phyloP scores from a whole-genome alignment of 2,329 filamentous ascomycete genomes.

The Penicillium sp. region DNA sequence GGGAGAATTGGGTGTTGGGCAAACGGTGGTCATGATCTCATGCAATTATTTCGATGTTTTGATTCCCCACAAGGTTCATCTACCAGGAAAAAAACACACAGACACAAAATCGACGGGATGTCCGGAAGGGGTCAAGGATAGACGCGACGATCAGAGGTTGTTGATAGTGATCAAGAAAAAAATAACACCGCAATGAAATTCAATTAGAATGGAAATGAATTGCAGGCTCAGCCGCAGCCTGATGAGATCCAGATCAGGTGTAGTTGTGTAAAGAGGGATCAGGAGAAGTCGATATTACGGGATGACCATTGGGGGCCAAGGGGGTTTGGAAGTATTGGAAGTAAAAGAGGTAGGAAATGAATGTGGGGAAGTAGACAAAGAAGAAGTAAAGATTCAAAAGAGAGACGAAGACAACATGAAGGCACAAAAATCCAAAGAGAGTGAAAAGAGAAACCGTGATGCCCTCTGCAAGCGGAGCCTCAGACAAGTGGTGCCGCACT shows the following conservation, averaged over 20 bases:
- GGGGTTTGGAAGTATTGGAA: background rate
- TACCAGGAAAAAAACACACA: slow-evolving; percentile 6
- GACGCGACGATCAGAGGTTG: slow-evolving; percentile 16
- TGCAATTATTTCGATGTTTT: slow-evolving; percentile 20
- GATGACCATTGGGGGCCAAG: background rate
- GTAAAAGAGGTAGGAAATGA: slow-evolving; percentile 16
- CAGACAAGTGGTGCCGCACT: slow-evolving; percentile 20
- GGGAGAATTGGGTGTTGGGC: slow-evolving; percentile 63
- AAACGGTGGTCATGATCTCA: slow-evolving; percentile 46
- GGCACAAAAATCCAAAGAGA: background rate
- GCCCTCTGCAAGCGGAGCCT: slow-evolving; percentile 22
- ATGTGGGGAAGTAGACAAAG: slow-evolving; percentile 14
- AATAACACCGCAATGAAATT: slow-evolving; percentile 12
- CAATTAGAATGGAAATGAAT: slow-evolving; percentile 23
- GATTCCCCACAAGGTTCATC: slow-evolving; percentile 13
- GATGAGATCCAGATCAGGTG: slow-evolving; percentile 26
- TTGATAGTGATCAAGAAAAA: background rate
- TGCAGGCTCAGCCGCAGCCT: slow-evolving; percentile 27
- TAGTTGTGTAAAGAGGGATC: slow-evolving; percentile 17
- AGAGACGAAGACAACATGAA: slow-evolving; percentile 13
- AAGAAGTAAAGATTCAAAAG: slow-evolving; percentile 16
- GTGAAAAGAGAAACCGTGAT: slow-evolving; percentile 9
- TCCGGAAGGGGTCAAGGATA: slow-evolving; percentile 20
- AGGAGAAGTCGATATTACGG: slow-evolving; percentile 18
- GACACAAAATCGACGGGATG: slow-evolving; percentile 8